Conservation (phyloP, 2,329 filamentous ascomycete genomes). For the Thermothelomyces thermophilus region DNA sequence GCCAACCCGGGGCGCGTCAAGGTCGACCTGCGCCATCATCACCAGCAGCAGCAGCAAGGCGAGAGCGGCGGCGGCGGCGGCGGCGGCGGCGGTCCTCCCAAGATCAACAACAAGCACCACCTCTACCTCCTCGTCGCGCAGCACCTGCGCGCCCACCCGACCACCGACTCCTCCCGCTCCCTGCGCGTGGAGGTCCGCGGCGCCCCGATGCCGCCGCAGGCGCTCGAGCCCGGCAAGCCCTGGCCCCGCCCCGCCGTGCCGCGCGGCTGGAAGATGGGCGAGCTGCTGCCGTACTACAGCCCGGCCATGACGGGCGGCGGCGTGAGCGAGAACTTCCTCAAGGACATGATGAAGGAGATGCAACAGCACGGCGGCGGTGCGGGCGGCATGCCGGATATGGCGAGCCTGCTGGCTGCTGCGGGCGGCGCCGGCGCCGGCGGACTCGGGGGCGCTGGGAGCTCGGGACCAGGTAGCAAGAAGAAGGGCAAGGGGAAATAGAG, state of each 20-base stretch:
- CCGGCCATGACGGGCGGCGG: constrained; percentile 88
- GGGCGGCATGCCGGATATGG: constrained; percentile 39
- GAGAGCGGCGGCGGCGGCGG: no score
- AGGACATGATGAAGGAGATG: constrained; percentile 98
- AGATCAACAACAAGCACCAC: constrained; percentile 73
- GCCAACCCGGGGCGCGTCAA: constrained; percentile 88
- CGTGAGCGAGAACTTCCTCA: constrained; percentile 87
- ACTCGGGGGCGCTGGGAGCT: constrained; percentile 27
- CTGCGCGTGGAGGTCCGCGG: constrained; percentile 68
- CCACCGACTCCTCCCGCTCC: constrained; percentile 60
- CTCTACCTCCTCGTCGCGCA: constrained; percentile 74
- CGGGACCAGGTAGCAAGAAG: constrained; percentile 24
- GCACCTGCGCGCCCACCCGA: constrained; percentile 72
- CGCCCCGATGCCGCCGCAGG: constrained; percentile 51
- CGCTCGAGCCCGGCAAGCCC: constrained; percentile 50
- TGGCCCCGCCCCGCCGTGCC: constrained; percentile 71
- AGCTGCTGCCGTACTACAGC: constrained; percentile 78
- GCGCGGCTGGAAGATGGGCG: constrained; percentile 83
- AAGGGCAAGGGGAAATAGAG: constrained; percentile 28
- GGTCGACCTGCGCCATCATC: constrained; percentile 52
- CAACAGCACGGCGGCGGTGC: constrained; percentile 23
- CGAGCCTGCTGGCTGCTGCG: constrained; percentile 25
- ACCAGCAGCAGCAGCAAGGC: no score
- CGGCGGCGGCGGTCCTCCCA: no score
- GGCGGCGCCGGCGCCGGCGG: constrained; percentile 25